Conservation (phyloP, 2,329 filamentous ascomycete genomes). For the Colletotrichum kahawae region DNA sequence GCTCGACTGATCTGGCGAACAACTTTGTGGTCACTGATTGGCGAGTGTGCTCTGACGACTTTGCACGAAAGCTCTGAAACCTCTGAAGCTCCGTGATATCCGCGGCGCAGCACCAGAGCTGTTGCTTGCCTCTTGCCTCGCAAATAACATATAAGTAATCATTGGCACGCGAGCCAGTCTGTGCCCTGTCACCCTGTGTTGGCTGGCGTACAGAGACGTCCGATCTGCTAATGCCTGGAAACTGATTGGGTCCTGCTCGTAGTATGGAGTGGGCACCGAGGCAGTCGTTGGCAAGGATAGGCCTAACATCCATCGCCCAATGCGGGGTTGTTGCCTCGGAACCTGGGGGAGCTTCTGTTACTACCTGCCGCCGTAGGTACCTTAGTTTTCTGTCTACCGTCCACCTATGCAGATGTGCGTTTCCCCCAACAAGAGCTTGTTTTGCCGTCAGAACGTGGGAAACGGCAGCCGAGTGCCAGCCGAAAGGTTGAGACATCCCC, state of each 20-base stretch:
- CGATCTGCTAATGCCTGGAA: not conserved
- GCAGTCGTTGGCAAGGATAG: not conserved
- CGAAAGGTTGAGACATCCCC: not conserved
- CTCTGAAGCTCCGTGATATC: not conserved
- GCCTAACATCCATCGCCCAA: not conserved
- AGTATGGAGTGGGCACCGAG: conserved; percentile 4
- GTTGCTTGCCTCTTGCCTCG: not conserved
- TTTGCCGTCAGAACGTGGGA: not conserved
- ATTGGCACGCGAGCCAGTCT: not conserved
- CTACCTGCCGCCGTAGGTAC: not conserved
- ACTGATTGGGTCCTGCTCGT: not conserved
- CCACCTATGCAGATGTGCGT: not conserved
- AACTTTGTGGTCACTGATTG: not conserved
- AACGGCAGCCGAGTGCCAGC: not conserved
- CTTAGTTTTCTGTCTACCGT: not conserved
- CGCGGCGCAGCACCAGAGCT: not conserved
- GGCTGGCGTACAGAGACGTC: not conserved
- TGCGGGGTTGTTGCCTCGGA: conserved; percentile 15
- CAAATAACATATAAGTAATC: not conserved
- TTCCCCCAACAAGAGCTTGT: not conserved
- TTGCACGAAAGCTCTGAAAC: not conserved
- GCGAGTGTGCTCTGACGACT: not conserved
- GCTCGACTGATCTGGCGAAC: not conserved
- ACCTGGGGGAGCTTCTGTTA: not conserved
- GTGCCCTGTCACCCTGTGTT: not conserved